Conservation (phyloP, 1,139 yeast species). For the Trichomonascaceae sp. region DNA sequence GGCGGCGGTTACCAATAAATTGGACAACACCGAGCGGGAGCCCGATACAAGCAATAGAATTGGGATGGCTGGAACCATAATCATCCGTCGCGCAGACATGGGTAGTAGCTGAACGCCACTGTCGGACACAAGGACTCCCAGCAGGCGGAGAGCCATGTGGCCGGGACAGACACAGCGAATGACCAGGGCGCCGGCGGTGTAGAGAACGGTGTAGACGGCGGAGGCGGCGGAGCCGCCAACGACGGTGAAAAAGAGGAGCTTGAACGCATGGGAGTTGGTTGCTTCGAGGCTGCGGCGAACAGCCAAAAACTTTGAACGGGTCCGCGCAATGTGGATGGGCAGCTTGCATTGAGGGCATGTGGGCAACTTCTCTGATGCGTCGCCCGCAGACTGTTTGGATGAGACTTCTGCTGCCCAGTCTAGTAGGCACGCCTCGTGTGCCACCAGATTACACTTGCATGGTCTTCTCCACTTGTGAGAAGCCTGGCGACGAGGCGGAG, state of each 20-base stretch:
- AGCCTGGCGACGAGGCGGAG: slow-evolving; percentile 20
- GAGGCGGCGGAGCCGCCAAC: slow-evolving; percentile 19
- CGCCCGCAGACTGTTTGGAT: slow-evolving; percentile 11
- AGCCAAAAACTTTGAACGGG: slow-evolving; percentile 16
- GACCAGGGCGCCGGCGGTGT: slow-evolving; percentile 24
- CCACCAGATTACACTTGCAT: slow-evolving; percentile 30
- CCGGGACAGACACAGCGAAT: slow-evolving; percentile 25
- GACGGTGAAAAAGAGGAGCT: slow-evolving; percentile 17
- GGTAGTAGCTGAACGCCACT: slow-evolving; percentile 12
- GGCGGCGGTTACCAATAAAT: slow-evolving; percentile 9
- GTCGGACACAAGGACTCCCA: slow-evolving; percentile 14
- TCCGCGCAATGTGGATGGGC: slow-evolving; percentile 21
- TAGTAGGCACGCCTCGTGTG: slow-evolving; percentile 32
- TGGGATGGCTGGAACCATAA: slow-evolving; percentile 17
- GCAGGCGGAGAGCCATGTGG: slow-evolving; percentile 18
- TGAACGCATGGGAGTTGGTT: slow-evolving; percentile 12
- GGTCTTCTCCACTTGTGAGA: slow-evolving; percentile 28
- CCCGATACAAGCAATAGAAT: slow-evolving; percentile 14
- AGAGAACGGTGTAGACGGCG: slow-evolving; percentile 15
- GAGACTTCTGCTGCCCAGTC: slow-evolving; percentile 32
- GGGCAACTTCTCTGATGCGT: slow-evolving; percentile 12
- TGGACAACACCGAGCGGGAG: slow-evolving; percentile 9
- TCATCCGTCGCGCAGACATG: slow-evolving; percentile 12
- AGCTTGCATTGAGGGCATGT: slow-evolving; percentile 35
- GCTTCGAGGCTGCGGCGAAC: slow-evolving; percentile 16